These are phyloP conservation scores for Russula sp. DNA, from an alignment of 768 basidiomycete genomes.

Conservation along the genomic window DNA sequence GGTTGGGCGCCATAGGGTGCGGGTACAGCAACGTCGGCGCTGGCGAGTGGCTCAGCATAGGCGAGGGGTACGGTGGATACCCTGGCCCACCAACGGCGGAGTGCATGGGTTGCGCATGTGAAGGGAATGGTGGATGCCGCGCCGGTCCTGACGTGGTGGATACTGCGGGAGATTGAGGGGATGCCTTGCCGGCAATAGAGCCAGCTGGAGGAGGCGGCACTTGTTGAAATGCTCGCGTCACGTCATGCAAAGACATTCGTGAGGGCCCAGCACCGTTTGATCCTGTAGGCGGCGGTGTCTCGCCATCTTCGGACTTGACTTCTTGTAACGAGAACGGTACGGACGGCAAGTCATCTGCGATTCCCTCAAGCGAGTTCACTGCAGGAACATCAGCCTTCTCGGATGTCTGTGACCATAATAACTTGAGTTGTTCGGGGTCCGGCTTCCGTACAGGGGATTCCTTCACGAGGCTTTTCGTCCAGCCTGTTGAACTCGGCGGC, in stretches of 20 bases:
- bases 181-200: constrained; percentile 46
- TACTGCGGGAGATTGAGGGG: constrained; percentile 44
- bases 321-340: constrained; percentile 81
- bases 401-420: constrained; percentile 78
- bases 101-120: constrained; percentile 28
- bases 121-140: constrained; percentile 25
- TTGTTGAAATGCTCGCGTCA: constrained; percentile 83
- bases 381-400: constrained; percentile 63
- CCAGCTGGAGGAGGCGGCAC: constrained; percentile 63
- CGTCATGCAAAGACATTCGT: constrained; percentile 78
- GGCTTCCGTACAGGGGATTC: constrained; percentile 67
- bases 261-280: constrained; percentile 48
- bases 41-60: constrained; percentile 72
- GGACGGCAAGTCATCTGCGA: constrained; percentile 76
- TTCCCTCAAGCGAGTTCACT: constrained; percentile 79
- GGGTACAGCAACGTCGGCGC: constrained; percentile 66
- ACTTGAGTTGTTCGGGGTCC: constrained; percentile 82
- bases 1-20: constrained; percentile 56
- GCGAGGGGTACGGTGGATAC: constrained; percentile 61
- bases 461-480: constrained; percentile 55
- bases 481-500: constrained; percentile 54
- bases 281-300: constrained; percentile 67
- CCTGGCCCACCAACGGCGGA: constrained; percentile 36
- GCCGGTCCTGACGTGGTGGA: constrained; percentile 13
- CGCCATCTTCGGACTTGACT: constrained; percentile 82